phyloP scores from a whole-genome alignment of 345 rosid species.

The Melastoma malabathricum region DNA sequence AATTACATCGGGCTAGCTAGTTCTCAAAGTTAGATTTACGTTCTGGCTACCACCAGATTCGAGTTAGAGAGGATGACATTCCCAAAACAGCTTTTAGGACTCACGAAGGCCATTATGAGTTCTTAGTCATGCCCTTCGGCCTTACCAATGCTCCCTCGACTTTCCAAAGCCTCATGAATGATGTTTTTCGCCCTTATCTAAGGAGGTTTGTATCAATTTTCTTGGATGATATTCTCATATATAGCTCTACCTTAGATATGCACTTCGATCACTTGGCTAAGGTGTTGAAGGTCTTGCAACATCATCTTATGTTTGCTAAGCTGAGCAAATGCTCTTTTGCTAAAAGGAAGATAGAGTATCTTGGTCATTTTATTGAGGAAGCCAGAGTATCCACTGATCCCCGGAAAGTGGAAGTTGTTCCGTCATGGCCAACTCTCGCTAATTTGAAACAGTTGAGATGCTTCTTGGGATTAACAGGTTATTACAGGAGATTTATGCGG shows the following conservation, averaged over 20 bases:
- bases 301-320: neutral
- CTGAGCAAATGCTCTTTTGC: neutral
- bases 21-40: constrained; percentile 6
- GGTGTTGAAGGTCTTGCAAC: neutral
- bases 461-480: constrained; percentile 1
- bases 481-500: neutral
- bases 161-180: constrained; percentile 6
- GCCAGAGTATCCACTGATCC: neutral
- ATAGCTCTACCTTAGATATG: neutral
- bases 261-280: too few relatives aligned
- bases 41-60: constrained; percentile 6
- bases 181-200: neutral
- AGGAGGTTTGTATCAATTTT: constrained; percentile 4
- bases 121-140: constrained; percentile 8
- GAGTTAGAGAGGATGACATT: neutral
- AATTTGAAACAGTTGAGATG: neutral
- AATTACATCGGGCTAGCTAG: neutral
- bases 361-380: neutral
- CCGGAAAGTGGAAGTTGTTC: neutral
- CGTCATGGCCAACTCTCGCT: neutral
- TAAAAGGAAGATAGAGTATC: neutral
- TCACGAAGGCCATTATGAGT: constrained; percentile 12
- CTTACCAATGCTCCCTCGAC: constrained; percentile 10
- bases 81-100: constrained; percentile 5
- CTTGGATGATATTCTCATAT: constrained; percentile 11